phyloP scores from a whole-genome alignment of 1,139 yeast genomes.

The Hemisphaericaspora subhashii region DNA sequence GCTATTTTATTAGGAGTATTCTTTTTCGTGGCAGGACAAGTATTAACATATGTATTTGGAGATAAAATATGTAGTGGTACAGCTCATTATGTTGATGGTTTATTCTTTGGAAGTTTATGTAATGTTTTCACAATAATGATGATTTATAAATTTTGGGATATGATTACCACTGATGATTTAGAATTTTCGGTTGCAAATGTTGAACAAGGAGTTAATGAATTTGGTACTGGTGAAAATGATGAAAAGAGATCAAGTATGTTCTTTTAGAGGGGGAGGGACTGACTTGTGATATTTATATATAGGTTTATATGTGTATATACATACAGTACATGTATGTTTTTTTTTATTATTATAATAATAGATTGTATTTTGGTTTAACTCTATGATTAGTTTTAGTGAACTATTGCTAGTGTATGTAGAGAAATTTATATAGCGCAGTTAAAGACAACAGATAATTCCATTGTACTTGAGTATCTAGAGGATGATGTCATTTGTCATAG shows the following conservation, averaged over 20 bases:
- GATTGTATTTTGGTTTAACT: no score
- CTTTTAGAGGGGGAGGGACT: slow-evolving; percentile 14
- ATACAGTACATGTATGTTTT: no score
- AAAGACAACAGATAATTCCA: no score
- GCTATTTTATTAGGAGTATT: slow-evolving; percentile 67
- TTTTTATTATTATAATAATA: no score
- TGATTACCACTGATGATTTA: slow-evolving; percentile 92
- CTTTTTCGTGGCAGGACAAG: slow-evolving; percentile 81
- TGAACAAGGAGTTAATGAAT: slow-evolving; percentile 40
- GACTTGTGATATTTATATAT: not conserved
- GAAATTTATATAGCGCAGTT: no score
- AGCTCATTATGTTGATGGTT: slow-evolving; percentile 86
- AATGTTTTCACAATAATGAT: slow-evolving; percentile 85
- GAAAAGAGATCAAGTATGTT: slow-evolving; percentile 38
- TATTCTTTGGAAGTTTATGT: slow-evolving; percentile 79
- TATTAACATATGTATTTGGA: slow-evolving; percentile 69
- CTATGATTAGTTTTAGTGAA: no score
- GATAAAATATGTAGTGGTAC: slow-evolving; percentile 64
- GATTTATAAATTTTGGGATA: slow-evolving; percentile 96
- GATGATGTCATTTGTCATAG: no score
- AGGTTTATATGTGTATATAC: no score
- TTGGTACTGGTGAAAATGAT: slow-evolving; percentile 25
- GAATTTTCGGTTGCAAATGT: slow-evolving; percentile 76
- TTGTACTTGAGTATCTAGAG: no score
- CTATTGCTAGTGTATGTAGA: no score